Evolutionary conservation across 106 monocot species (phyloP).

Genomic region (Triglochin maritima): DNA sequence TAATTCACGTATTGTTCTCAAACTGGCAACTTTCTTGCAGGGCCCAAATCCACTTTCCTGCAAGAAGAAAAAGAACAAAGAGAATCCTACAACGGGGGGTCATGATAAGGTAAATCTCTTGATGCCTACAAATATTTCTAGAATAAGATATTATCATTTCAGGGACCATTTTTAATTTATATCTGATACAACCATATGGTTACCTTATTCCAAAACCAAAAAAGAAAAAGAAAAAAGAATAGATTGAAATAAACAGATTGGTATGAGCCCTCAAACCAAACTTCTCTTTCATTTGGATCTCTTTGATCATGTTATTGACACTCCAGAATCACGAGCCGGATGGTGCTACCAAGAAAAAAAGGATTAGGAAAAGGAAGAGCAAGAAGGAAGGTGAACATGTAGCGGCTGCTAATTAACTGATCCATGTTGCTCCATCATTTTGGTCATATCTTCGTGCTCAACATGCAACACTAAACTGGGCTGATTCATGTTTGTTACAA

Average conservation of each 20-base stretch:
- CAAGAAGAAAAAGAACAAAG: slow-evolving; percentile 9
- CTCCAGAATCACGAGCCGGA: background rate
- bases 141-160: background rate
- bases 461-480: too few relatives aligned
- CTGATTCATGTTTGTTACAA: too few relatives aligned
- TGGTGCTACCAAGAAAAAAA: slow-evolving; percentile 2
- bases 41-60: slow-evolving; percentile 14
- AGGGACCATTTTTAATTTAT: background rate
- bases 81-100: background rate
- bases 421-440: background rate
- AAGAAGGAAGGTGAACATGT: background rate
- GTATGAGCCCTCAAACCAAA: background rate
- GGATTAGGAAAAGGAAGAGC: slow-evolving; percentile 2
- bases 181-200: background rate
- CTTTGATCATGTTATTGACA: background rate
- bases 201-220: too few relatives aligned
- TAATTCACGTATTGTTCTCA: background rate
- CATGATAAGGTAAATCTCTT: background rate
- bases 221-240: background rate
- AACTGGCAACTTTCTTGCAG: background rate
- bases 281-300: too few relatives aligned
- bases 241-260: background rate
- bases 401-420: background rate
- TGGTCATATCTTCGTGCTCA: background rate
- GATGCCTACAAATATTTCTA: background rate